Base-by-base conservation (phyloP, 768 basidiomycete genomes). In the Auriscalpium orientale region DNA sequence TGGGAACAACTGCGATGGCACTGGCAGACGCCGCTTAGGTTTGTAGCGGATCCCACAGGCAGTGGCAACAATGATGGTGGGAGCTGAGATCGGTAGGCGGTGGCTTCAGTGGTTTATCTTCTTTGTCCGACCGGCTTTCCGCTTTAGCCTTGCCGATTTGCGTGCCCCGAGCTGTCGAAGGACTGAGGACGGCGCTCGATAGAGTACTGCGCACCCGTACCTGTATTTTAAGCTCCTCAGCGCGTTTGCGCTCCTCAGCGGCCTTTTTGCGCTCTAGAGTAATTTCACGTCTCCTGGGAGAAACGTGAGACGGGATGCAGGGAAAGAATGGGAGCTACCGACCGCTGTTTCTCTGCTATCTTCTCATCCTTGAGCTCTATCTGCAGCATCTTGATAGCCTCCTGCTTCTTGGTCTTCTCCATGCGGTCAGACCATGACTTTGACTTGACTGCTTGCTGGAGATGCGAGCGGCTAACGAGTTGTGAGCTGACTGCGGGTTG, bases 281-380 rank as follows among this genome's bases (percentile, higher is more conserved):
- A 53, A 87, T 77, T 62, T 85, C 81, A 62, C 79, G 75, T 58
- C 85, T 79, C 56, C 89, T 89, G 51, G 57, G 61, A 46, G 37
- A 58, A 22, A 28, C 18, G 5, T 12, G 44, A 18, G 22, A 51
- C 22, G 55, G 45, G 8, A n/a, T 11, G 22, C 18, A 21, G 21
- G 43, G 46, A 22, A 15, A 36, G n/a, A 34, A 28, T 9, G 46
- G 20, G 28, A n/a, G 33, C 7, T 12, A 22, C 65, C 70, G 54
- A 84, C 89, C 85, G 76, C 58, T 77, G 73, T 48, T 77, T 71
- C 63, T 90, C 89, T 4, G 83, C 79, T 62, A 78, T 72, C 63
- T 89, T 91, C 68, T 91, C 90, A 47, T 87, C 83, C 66, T 81
- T 86, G 60, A 92, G 76, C 60, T 90, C 89, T 10, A 68, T 64